Percentiles rank a stretch among this genome's conserved stretches.
phyloP scores from a whole-genome alignment of 2,329 filamentous ascomycete species.

The Hymenoscyphus scutula region DNA sequence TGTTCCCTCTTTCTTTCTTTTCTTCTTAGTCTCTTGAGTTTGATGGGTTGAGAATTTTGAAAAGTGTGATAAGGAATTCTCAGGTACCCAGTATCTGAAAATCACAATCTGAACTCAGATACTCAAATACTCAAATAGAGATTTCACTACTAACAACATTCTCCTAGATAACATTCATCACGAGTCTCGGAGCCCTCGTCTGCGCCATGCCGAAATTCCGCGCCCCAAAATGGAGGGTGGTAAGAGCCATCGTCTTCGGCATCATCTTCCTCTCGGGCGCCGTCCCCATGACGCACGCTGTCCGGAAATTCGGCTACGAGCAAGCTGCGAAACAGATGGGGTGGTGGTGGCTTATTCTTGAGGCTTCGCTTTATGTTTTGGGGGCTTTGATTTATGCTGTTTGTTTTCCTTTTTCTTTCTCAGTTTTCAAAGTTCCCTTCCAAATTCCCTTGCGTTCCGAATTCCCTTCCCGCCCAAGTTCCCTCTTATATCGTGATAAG shows the following conservation, averaged over 20 bases:
- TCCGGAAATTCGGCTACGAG: conserved; percentile 11
- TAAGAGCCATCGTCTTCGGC: conserved; percentile 13
- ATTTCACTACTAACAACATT: conserved; percentile 11
- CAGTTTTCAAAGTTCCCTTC: too few relatives aligned
- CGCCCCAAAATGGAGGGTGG: conserved; percentile 12
- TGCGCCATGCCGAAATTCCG: conserved; percentile 15
- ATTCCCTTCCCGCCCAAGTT: too few relatives aligned
- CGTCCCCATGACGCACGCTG: conserved; percentile 16
- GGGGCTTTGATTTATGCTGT: conserved; percentile 42
- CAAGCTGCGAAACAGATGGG: conserved; percentile 15
- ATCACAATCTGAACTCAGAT: neutral
- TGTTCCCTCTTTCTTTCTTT: neutral
- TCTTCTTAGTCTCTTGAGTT: neutral
- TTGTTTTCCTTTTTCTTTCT: conserved; percentile 31
- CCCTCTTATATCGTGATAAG: too few relatives aligned
- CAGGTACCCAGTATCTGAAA: neutral
- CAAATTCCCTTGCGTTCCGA: too few relatives aligned
- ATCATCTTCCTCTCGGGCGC: conserved; percentile 17
- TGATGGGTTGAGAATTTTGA: neutral
- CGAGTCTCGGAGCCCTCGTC: conserved; percentile 11
- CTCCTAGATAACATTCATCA: conserved; percentile 13
- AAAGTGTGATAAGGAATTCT: neutral
- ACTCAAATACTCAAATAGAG: neutral
- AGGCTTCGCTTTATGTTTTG: conserved; percentile 20
- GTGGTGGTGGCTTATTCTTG: conserved; percentile 12